A percentile compares a stretch with the other conserved stretches of the same genome.
Evolutionary conservation across 2,329 filamentous ascomycete genomes (phyloP).

Genomic region (Verticillium isaacii): DNA sequence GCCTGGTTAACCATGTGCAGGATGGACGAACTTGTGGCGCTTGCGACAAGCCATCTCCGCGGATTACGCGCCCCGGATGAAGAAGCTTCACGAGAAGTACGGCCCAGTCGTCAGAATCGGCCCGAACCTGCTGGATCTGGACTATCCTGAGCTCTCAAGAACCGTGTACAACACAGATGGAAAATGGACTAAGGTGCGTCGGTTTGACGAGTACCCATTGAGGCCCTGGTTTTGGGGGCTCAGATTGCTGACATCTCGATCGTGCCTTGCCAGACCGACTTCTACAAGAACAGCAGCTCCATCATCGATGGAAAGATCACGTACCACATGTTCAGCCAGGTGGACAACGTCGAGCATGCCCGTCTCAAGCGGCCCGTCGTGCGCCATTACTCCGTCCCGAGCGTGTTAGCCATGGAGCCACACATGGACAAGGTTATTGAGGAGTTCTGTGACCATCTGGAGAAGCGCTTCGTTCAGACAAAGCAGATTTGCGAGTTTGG

Average conservation of each 20-base stretch:
- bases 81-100: slow-evolving; percentile 22
- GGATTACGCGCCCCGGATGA: slow-evolving; percentile 14
- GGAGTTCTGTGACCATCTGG: slow-evolving; percentile 22
- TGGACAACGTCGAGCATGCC: slow-evolving; percentile 24
- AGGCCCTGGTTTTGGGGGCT: too few species aligned
- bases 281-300: slow-evolving; percentile 29
- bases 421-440: slow-evolving; percentile 23
- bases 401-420: slow-evolving; percentile 22
- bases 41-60: slow-evolving; percentile 15
- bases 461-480: slow-evolving; percentile 21
- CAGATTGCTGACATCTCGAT: not conserved
- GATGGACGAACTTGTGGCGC: slow-evolving; percentile 22
- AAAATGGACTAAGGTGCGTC: slow-evolving; percentile 15
- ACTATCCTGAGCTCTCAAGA: slow-evolving; percentile 20
- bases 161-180: slow-evolving; percentile 21
- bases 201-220: too few species aligned
- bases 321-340: slow-evolving; percentile 32
- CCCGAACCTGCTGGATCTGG: slow-evolving; percentile 21
- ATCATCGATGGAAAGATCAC: slow-evolving; percentile 27
- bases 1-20: slow-evolving; percentile 1
- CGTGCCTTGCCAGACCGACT: slow-evolving; percentile 24
- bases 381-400: slow-evolving; percentile 26
- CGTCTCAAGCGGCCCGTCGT: slow-evolving; percentile 30
- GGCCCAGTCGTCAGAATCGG: slow-evolving; percentile 23
- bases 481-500: slow-evolving; percentile 13